Evolutionary conservation across 2,329 filamentous ascomycete species (phyloP).

Genomic region (Diaporthe sp.): DNA sequence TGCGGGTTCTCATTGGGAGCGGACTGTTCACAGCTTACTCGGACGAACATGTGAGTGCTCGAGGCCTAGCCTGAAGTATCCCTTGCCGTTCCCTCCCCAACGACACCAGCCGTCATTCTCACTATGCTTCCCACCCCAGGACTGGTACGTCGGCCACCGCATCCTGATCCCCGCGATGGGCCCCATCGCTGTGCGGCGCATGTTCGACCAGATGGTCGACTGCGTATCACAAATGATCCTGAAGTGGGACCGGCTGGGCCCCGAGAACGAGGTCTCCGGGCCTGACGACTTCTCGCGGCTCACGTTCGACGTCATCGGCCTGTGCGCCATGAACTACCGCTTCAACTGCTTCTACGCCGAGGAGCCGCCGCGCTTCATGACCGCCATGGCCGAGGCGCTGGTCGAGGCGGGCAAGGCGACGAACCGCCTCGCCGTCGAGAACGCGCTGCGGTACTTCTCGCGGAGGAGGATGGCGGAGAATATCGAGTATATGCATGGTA

Average conservation of each 20-base stretch:
- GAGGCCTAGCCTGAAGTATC: background rate
- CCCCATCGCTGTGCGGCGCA: slow-evolving; percentile 33
- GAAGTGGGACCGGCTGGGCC: slow-evolving; percentile 41
- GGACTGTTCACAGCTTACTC: slow-evolving; percentile 40
- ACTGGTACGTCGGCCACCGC: slow-evolving; percentile 41
- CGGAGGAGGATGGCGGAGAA: slow-evolving; percentile 38
- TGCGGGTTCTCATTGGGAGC: slow-evolving; percentile 37
- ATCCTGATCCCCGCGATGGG: slow-evolving; percentile 40
- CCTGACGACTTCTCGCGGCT: slow-evolving; percentile 41
- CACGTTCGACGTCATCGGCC: slow-evolving; percentile 41
- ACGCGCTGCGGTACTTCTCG: slow-evolving; percentile 36
- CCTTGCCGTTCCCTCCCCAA: background rate
- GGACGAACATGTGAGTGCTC: slow-evolving; percentile 38
- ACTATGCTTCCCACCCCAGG: slow-evolving; percentile 5
- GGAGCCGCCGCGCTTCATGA: slow-evolving; percentile 37
- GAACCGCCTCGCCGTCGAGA: slow-evolving; percentile 35
- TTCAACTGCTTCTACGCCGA: slow-evolving; percentile 42
- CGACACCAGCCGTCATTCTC: background rate
- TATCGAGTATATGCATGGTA: slow-evolving; percentile 38
- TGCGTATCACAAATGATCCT: slow-evolving; percentile 41
- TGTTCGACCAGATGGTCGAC: slow-evolving; percentile 40
- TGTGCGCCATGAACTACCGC: slow-evolving; percentile 41
- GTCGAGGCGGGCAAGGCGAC: slow-evolving; percentile 39
- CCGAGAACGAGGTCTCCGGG: slow-evolving; percentile 37
- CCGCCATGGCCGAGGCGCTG: slow-evolving; percentile 38